Base-by-base conservation (phyloP, 495 filamentous ascomycete species). In the Oleoguttula mirabilis region DNA sequence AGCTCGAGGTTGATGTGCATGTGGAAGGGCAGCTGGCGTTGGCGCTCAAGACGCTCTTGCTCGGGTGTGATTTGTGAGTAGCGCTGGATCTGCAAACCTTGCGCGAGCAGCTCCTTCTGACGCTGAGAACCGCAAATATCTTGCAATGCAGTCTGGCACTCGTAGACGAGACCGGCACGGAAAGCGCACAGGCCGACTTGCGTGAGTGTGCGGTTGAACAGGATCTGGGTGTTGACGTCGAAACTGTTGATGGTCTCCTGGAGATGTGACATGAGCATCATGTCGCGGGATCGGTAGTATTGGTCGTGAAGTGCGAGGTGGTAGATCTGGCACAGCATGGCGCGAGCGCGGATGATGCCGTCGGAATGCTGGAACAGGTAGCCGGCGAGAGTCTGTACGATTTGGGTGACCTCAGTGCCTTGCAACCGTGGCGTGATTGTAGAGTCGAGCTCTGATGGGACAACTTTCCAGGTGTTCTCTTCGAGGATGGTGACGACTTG, bases 1-100 rank as follows among this genome's bases (percentile, higher is more conserved):
- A 99, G 75, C 55, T 99, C 90, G 16, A 99, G 73, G 70, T 99
- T 99, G 71, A 99, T 96, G 71, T 99, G 90, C 84, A 95, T 94
- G 68, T 99, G 90, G 76, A 99, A 99, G 32, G 90, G 90, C 45
- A 99, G 71, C 66, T 96, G 90, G 47, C 90, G 77, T 61, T 96
- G 90, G 50, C 87, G 78, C 63, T 99, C 90, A 19, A 96, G 74
- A 48, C 88, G 80, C 64, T 99, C 90, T 62, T 96, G 92, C 67
- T 99, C 90, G 4, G 90, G 92, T 14, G 84, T 84, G 43, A 96
- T 88, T 55, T 90, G 88, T 22, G 77, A 84, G 67, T 82, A 99
- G 30, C 90, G 76, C 67, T 96, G 92, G 50, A 96, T 88, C 70
- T 94, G 92, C 42, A 99, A 83, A 58, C 90, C 92, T 64, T 99